Evolutionary conservation across 2,329 filamentous ascomycete species (phyloP).

Genomic region (Arachnopeziza araneosa): DNA sequence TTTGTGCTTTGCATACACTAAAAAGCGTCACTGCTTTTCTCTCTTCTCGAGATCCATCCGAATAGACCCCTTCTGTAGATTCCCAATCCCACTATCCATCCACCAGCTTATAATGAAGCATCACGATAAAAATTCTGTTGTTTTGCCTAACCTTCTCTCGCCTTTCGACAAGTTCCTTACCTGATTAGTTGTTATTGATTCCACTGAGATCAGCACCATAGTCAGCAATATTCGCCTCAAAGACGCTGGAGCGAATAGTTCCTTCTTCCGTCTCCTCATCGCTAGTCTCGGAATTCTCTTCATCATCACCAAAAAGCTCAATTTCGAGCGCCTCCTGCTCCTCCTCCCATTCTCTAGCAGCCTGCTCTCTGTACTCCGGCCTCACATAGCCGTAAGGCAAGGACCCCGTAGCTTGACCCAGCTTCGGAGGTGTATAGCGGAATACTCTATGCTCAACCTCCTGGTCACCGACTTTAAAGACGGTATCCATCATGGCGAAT

Average conservation of each 20-base stretch:
- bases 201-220: not conserved
- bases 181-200: not conserved
- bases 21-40: too few relatives aligned
- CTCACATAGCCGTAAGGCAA: slow-evolving; percentile 18
- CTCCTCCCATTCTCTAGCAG: not conserved
- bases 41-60: too few relatives aligned
- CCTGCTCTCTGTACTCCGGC: slow-evolving; percentile 6
- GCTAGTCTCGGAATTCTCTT: not conserved
- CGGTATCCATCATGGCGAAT: not conserved
- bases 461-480: not conserved
- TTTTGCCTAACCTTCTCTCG: not conserved
- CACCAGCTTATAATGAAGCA: too few relatives aligned
- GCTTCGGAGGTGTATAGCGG: slow-evolving; percentile 10
- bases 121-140: not conserved
- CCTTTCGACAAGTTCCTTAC: not conserved
- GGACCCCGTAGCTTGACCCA: slow-evolving; percentile 15
- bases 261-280: not conserved
- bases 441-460: slow-evolving; percentile 4
- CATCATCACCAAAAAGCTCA: not conserved
- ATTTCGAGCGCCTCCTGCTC: not conserved
- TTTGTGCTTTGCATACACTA: too few relatives aligned
- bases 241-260: not conserved
- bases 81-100: too few relatives aligned
- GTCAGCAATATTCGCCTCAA: not conserved
- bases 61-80: too few relatives aligned